Evolutionary conservation across 1,284 basidiomycete species (phyloP).

Genomic region (Phellopilus nigrolimitatus): DNA sequence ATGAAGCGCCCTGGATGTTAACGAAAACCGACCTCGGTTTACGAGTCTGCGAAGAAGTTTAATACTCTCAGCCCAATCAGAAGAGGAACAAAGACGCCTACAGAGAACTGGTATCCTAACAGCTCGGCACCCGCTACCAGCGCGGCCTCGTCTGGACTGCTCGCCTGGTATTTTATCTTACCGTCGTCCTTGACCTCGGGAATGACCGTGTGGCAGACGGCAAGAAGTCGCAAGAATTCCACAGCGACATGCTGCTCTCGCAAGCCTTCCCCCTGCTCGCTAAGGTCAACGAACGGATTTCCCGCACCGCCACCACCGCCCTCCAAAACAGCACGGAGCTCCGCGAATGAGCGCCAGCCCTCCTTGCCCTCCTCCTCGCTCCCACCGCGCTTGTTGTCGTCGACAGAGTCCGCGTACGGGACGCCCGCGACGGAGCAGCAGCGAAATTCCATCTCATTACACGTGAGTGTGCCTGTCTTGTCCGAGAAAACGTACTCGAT

Average conservation of each 20-base stretch:
- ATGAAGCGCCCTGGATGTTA: constrained; percentile 65
- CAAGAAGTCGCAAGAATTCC: constrained; percentile 88
- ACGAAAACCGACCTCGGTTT: constrained; percentile 96
- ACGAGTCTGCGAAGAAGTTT: constrained; percentile 76
- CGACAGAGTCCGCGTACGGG: constrained; percentile 85
- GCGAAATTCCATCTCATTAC: constrained; percentile 98
- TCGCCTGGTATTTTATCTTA: constrained; percentile 91
- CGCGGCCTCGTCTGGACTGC: constrained; percentile 97
- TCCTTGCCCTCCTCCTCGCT: constrained; percentile 59
- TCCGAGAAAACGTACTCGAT: constrained; percentile 99
- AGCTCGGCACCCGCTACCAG: constrained; percentile 92
- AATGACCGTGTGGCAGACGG: constrained; percentile 98
- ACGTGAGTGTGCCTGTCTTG: constrained; percentile 96
- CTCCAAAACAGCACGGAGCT: constrained; percentile 57
- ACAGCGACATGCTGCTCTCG: constrained; percentile 56
- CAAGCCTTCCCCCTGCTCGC: constrained; percentile 37
- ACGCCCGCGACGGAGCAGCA: constrained; percentile 88
- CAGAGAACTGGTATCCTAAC: constrained; percentile 91
- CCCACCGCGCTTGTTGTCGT: constrained; percentile 72
- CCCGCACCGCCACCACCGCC: constrained; percentile 28
- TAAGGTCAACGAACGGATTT: constrained; percentile 53
- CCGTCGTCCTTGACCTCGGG: constrained; percentile 82
- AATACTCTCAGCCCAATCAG: too few relatives aligned
- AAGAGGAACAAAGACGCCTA: too few relatives aligned
- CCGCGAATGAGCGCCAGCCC: constrained; percentile 72